Conservation (phyloP, 176 grass and related monocot genomes). For the Zizania latifolia region DNA sequence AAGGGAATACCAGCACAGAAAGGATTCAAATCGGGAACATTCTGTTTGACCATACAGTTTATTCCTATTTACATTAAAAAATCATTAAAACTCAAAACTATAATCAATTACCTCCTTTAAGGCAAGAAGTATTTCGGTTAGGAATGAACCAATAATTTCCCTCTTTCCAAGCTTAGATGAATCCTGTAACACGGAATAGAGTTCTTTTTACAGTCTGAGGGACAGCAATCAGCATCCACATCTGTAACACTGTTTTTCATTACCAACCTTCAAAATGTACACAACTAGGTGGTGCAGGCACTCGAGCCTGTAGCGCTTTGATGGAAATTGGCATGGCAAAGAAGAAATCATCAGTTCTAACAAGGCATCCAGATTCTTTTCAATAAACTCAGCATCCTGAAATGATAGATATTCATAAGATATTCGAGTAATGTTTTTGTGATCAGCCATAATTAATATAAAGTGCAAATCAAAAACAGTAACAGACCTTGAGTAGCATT, state of each 20-base stretch:
- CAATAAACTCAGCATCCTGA: slow-evolving; percentile 67
- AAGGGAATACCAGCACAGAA: background rate
- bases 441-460: slow-evolving; percentile 13
- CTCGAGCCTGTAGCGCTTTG: slow-evolving; percentile 84
- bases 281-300: slow-evolving; percentile 83
- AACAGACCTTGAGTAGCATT: slow-evolving; percentile 77
- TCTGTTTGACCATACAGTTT: background rate
- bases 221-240: slow-evolving; percentile 1
- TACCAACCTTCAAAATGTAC: slow-evolving; percentile 68
- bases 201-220: background rate
- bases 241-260: background rate
- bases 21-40: background rate
- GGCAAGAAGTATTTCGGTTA: slow-evolving; percentile 83
- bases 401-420: slow-evolving; percentile 16
- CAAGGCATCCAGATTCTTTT: slow-evolving; percentile 55
- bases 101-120: slow-evolving; percentile 72
- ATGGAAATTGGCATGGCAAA: slow-evolving; percentile 70
- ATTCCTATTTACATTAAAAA: slow-evolving; percentile 13
- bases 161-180: slow-evolving; percentile 60
- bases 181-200: slow-evolving; percentile 54
- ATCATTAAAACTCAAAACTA: background rate
- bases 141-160: slow-evolving; percentile 76
- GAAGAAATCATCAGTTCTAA: slow-evolving; percentile 70
- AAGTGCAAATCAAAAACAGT: slow-evolving; percentile 15
- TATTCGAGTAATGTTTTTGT: background rate